Evolutionary conservation across 2,329 filamentous ascomycete species (phyloP).

Genomic region (Pseudopyrenochaeta lycopersici): DNA sequence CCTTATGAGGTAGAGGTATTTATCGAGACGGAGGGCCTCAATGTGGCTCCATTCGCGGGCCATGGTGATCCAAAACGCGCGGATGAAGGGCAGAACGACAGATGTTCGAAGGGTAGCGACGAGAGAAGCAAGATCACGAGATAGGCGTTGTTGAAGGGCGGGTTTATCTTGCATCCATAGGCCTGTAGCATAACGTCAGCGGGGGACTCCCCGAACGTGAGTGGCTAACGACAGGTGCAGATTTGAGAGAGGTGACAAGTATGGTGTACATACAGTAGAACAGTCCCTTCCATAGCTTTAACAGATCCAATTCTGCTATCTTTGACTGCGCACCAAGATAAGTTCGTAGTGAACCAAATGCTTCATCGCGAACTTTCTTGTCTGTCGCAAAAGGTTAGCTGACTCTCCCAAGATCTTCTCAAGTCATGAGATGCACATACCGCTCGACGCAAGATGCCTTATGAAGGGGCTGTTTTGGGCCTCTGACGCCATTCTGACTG

Average conservation of each 20-base stretch:
- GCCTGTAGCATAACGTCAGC: conserved; percentile 53
- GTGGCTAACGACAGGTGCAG: too few species aligned
- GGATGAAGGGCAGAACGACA: conserved; percentile 54
- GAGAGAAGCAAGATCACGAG: conserved; percentile 77
- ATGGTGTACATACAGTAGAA: conserved; percentile 73
- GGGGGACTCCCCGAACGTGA: too few species aligned
- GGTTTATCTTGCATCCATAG: conserved; percentile 95
- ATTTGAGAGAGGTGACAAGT: not conserved
- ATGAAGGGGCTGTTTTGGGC: conserved; percentile 73
- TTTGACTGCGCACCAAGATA: conserved; percentile 74
- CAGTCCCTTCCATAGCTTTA: conserved; percentile 94
- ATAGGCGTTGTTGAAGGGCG: conserved; percentile 84
- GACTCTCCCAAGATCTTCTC: not conserved
- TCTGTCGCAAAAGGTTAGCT: conserved; percentile 63
- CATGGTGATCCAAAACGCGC: conserved; percentile 63
- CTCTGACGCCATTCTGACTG: conserved; percentile 45
- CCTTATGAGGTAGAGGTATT: conserved; percentile 87
- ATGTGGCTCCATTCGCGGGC: conserved; percentile 61
- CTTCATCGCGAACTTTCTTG: conserved; percentile 78
- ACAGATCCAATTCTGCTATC: conserved; percentile 74
- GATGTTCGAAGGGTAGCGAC: conserved; percentile 64
- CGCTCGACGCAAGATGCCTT: conserved; percentile 83
- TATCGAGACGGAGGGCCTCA: conserved; percentile 74
- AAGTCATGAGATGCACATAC: conserved; percentile 57
- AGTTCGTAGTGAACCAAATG: conserved; percentile 77